Evolutionary conservation across 805 yeast genomes (phyloP), one percentile per base, ranked within the genome.

Genomic region (Suhomyces tanzawaensis): DNA sequence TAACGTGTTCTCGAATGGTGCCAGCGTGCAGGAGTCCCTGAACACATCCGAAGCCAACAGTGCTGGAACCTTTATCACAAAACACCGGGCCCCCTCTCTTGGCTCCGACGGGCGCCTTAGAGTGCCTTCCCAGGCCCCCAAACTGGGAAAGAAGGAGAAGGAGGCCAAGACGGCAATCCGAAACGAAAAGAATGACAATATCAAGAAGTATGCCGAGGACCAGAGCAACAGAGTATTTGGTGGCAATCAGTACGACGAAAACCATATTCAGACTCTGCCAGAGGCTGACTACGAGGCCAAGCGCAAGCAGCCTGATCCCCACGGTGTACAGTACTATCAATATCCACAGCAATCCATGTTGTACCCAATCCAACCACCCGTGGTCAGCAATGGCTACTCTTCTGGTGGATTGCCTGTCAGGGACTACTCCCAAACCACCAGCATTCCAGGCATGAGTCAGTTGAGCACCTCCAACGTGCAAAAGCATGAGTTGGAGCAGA

Each of bases 191-290:
- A 13, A 26, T 33, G 22, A 37, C 11, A 41, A 40, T 29, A 40
- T 41, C 34, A 46, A 40, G 27, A 39, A 34, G 22, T 51, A 45
- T 28, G 45, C 54, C 8, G 44, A 45, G 28, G 55, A 52, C 32
- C 55, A 52, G 43, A 44, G 54, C 22, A 39, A 38, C 24, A 41
- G 55, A 36, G 42, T 47, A 7, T 50, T 52, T 41, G 57, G 55
- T 13, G 36, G 21, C 3, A 35, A 41, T 8, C 45, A 36, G 13
- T 16, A 19, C 12, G 32, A 19, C 12, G 15, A 23, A 9, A 19
- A 26, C 19, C 32, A 27, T 7, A 7, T 21, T 5, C 15, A 24
- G 12, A 19, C 23, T 17, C 18, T 22, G 9, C 29, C 35, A 3
- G 42, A 32, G 18, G 28, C 29, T 14, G 14, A 29, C 15, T 29